Percentiles rank a stretch among this genome's conserved stretches.
phyloP scores from a whole-genome alignment of 2,329 filamentous ascomycete genomes.

The Ascocoryne sarcoides region DNA sequence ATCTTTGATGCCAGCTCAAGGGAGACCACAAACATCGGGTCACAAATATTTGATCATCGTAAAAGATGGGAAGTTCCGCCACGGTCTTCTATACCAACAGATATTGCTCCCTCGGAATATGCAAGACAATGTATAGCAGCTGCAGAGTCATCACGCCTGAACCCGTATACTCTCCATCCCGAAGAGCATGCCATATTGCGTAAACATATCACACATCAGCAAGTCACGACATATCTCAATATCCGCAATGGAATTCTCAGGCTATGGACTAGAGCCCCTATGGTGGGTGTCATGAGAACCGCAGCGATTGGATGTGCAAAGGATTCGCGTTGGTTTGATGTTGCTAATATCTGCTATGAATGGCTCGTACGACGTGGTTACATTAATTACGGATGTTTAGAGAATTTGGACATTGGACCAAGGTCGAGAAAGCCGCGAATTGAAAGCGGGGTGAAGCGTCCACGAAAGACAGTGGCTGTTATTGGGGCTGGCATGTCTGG shows the following conservation, averaged over 20 bases:
- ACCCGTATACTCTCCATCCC: conserved; percentile 78
- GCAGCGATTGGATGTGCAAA: conserved; percentile 87
- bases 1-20: conserved; percentile 36
- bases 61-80: conserved; percentile 53
- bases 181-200: conserved; percentile 77
- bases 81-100: conserved; percentile 74
- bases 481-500: conserved; percentile 94
- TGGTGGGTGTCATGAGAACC: conserved; percentile 69
- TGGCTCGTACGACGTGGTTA: conserved; percentile 89
- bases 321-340: conserved; percentile 79
- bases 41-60: conserved; percentile 27
- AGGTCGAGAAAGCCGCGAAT: conserved; percentile 24
- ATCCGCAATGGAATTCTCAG: conserved; percentile 90
- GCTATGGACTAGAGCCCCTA: conserved; percentile 80
- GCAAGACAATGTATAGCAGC: conserved; percentile 86
- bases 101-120: conserved; percentile 66
- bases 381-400: conserved; percentile 91
- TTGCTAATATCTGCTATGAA: conserved; percentile 81
- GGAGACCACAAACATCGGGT: conserved; percentile 15
- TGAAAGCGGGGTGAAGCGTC: conserved; percentile 33
- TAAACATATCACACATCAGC: conserved; percentile 72
- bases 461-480: conserved; percentile 69
- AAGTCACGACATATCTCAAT: conserved; percentile 93
- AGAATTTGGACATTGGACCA: conserved; percentile 40
- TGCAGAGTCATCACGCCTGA: conserved; percentile 80